A percentile compares a stretch with the other conserved stretches of the same genome.
These are phyloP conservation scores for Cercospora sojina DNA, from an alignment of 2,329 filamentous ascomycete genomes.

Conservation along the genomic window DNA sequence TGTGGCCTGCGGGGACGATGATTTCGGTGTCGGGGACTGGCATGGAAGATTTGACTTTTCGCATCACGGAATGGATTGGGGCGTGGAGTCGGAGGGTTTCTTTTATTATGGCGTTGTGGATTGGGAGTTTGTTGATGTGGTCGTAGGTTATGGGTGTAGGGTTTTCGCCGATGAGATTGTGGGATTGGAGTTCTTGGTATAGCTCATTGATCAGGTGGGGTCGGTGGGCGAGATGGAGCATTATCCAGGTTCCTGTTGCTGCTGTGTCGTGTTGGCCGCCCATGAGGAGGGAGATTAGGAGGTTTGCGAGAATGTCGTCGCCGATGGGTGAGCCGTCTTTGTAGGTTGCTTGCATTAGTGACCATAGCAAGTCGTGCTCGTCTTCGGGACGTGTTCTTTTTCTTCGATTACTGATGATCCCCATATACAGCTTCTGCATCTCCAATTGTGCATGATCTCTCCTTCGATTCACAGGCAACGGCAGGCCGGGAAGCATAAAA, in stretches of 20 bases:
- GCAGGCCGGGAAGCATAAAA: constrained; percentile 84
- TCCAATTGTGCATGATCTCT: constrained; percentile 77
- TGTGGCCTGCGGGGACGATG: constrained; percentile 75
- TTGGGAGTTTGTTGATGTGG: constrained; percentile 72
- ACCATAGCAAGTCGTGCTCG: constrained; percentile 78
- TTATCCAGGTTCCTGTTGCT: constrained; percentile 82
- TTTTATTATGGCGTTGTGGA: constrained; percentile 82
- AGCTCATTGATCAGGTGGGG: constrained; percentile 78
- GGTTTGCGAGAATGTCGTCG: constrained; percentile 83
- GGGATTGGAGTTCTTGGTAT: constrained; percentile 50
- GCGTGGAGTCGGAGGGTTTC: constrained; percentile 89
- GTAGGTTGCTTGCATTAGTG: constrained; percentile 80
- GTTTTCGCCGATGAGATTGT: constrained; percentile 59
- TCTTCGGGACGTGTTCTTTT: constrained; percentile 41
- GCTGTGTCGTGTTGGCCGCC: constrained; percentile 87
- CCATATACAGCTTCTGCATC: constrained; percentile 77
- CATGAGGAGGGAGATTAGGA: constrained; percentile 93
- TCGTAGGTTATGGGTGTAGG: constrained; percentile 70
- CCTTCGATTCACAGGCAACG: constrained; percentile 81
- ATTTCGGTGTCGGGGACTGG: constrained; percentile 78
- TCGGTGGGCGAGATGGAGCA: constrained; percentile 73
- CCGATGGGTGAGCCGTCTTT: constrained; percentile 78
- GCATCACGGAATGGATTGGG: constrained; percentile 92
- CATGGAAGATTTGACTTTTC: constrained; percentile 86
- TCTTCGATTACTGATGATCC: constrained; percentile 73